These are phyloP conservation scores for Suhomyces prunicola DNA, from an alignment of 805 yeast species.

Conservation along the genomic window DNA sequence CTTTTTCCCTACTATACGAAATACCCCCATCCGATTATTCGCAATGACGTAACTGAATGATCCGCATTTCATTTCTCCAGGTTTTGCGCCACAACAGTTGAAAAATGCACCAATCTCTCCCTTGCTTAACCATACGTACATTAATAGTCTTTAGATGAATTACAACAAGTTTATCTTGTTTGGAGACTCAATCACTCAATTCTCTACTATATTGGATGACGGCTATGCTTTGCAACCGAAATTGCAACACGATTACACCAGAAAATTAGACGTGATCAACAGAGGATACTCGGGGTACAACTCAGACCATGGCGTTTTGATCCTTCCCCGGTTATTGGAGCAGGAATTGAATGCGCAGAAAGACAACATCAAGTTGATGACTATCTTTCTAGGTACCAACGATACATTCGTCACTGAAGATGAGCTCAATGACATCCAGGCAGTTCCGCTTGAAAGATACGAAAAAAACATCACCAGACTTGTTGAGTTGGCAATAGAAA, in stretches of 20 bases:
- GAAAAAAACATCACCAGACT: slow-evolving; percentile 45
- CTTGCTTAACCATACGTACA: background rate
- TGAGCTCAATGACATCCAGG: slow-evolving; percentile 23
- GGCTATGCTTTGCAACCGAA: slow-evolving; percentile 53
- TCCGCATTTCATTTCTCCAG: background rate
- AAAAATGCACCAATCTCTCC: background rate
- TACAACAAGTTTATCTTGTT: slow-evolving; percentile 52
- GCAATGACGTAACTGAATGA: background rate
- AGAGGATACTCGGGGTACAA: slow-evolving; percentile 81
- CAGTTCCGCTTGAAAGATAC: slow-evolving; percentile 52
- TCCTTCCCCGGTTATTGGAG: slow-evolving; percentile 44
- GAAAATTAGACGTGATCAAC: slow-evolving; percentile 65
- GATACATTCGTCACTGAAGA: slow-evolving; percentile 40
- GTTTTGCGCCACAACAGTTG: background rate
- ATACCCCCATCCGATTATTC: no score
- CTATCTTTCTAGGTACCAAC: slow-evolving; percentile 79
- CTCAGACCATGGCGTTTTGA: slow-evolving; percentile 50
- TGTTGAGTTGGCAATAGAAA: slow-evolving; percentile 34
- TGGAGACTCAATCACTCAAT: slow-evolving; percentile 73
- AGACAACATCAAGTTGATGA: slow-evolving; percentile 40
- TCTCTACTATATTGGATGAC: slow-evolving; percentile 34
- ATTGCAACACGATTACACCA: slow-evolving; percentile 46
- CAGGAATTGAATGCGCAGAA: slow-evolving; percentile 25
- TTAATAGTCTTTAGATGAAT: background rate
- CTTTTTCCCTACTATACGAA: no score